Percentiles rank a stretch among this genome's conserved stretches.
Evolutionary conservation across 768 basidiomycete species (phyloP).

Genomic region (Hypholoma fasciculare): DNA sequence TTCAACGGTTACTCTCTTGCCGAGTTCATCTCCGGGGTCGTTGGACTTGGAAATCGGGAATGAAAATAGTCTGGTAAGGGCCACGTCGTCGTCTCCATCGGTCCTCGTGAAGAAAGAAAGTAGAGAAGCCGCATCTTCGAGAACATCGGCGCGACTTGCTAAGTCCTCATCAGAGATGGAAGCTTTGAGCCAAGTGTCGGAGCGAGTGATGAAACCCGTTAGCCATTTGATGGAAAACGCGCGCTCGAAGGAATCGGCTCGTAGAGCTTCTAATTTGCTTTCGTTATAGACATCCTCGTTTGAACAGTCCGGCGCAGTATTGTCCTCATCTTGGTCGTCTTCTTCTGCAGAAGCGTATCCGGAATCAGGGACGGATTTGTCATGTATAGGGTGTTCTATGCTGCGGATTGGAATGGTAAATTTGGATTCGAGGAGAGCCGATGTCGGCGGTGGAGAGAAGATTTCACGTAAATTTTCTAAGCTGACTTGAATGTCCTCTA

Average conservation of each 20-base stretch:
- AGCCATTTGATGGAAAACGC: slow-evolving; percentile 73
- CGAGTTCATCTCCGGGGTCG: neutral
- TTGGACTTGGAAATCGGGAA: slow-evolving; percentile 31
- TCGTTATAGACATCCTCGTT: slow-evolving; percentile 21
- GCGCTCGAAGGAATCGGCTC: slow-evolving; percentile 67
- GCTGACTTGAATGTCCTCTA: slow-evolving; percentile 36
- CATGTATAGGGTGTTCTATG: slow-evolving; percentile 33
- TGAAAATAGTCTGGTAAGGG: slow-evolving; percentile 53
- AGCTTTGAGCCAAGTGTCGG: slow-evolving; percentile 48
- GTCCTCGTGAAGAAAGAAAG: slow-evolving; percentile 51
- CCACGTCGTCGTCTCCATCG: slow-evolving; percentile 41
- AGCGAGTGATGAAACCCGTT: slow-evolving; percentile 64
- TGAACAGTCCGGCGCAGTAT: slow-evolving; percentile 9
- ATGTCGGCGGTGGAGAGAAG: slow-evolving; percentile 46
- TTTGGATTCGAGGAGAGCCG: slow-evolving; percentile 22
- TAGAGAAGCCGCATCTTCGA: slow-evolving; percentile 61
- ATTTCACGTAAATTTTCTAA: slow-evolving; percentile 46
- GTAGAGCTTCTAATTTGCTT: slow-evolving; percentile 44
- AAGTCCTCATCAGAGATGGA: slow-evolving; percentile 32
- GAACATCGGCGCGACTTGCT: slow-evolving; percentile 37
- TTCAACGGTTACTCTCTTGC: slow-evolving; percentile 41
- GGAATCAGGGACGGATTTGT: slow-evolving; percentile 60
- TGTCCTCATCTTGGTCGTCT: slow-evolving; percentile 43
- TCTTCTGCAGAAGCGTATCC: slow-evolving; percentile 79
- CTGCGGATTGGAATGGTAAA: slow-evolving; percentile 27